Base-by-base conservation (phyloP, 2,329 filamentous ascomycete species). In the Diaporthe citriasiana region DNA sequence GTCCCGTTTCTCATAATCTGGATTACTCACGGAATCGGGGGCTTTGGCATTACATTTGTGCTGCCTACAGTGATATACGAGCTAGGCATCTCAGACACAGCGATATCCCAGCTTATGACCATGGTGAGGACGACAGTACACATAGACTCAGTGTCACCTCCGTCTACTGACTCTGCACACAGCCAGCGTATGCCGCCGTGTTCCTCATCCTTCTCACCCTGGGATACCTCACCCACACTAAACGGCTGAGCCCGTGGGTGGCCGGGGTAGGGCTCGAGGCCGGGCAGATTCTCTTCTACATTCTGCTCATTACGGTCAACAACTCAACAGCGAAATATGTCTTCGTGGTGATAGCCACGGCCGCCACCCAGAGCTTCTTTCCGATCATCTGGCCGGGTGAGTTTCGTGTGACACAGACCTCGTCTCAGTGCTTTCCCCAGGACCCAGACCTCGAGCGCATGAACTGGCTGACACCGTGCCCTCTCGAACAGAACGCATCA, bases 291-390 rank as follows among this genome's bases (percentile, higher is more conserved):
- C 75, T 83, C 38, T 84, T 83, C 76, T 85, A 84, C 69, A 80
- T 85, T 60, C 76, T 84, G 5, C 79, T 85, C 42, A 82, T 85
- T 70, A 82, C 81, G 1, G 79, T 84, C 51, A 78, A 81, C 35
- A 78, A 81, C 19, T 73, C 77, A 74, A 51, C 82, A 1, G 83
- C 80, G 0, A 84, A 83, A 66, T 83, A 85, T 73, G 76, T 84
- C 17, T 82, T 85, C 59, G 80, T 84, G n/a, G 83, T 81, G 73
- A 78, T 84, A 33, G 83, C 83, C 4, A 83, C 82, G 3, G 81
- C 83, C 0, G 83, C 81, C 7, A 82, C 82, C 0, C 81, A 82
- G 38, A 82, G 81, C 10, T 83, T 85, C 72, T 83, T 82, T 72
- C 81, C 83, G 1, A 82, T 84, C 57, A 78, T 85, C 10, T 85